Conservation (phyloP, 257 asterid genomes). For the Orobanche coerulescens region DNA sequence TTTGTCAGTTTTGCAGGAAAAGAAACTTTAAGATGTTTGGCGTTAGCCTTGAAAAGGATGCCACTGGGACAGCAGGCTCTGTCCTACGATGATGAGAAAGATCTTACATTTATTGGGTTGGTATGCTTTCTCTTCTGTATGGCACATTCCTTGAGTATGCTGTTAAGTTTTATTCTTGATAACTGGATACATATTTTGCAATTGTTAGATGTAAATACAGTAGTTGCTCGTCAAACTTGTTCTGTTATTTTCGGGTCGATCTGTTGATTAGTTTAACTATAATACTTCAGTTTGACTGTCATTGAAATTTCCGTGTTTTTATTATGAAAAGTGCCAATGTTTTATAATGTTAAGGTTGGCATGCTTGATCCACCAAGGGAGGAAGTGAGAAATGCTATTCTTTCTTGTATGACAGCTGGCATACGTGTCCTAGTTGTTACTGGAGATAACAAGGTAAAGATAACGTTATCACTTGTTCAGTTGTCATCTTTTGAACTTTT, state of each 20-base stretch:
- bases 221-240: slow-evolving; percentile 9
- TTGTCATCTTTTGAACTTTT: slow-evolving; percentile 8
- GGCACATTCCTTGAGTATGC: slow-evolving; percentile 17
- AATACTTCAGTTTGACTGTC: slow-evolving; percentile 2
- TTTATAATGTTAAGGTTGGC: slow-evolving; percentile 63
- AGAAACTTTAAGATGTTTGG: slow-evolving; percentile 94
- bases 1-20: slow-evolving; percentile 87
- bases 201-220: not conserved
- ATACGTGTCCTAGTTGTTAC: slow-evolving; percentile 97
- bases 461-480: slow-evolving; percentile 2
- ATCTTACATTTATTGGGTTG: slow-evolving; percentile 99
- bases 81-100: slow-evolving; percentile 79
- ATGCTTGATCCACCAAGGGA: slow-evolving; percentile 99
- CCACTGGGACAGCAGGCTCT: slow-evolving; percentile 77
- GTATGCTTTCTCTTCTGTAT: slow-evolving; percentile 74
- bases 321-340: slow-evolving; percentile 5
- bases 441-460: slow-evolving; percentile 92
- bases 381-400: slow-evolving; percentile 87
- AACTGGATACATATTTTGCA: slow-evolving; percentile 19
- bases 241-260: slow-evolving; percentile 8
- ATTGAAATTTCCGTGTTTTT: slow-evolving; percentile 12
- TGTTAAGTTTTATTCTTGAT: slow-evolving; percentile 9
- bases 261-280: slow-evolving; percentile 11
- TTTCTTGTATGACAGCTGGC: slow-evolving; percentile 98
- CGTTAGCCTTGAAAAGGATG: slow-evolving; percentile 88